Percentiles rank a stretch among this genome's conserved stretches.
Evolutionary conservation across 495 filamentous ascomycete genomes (phyloP).

Genomic region (Cercophora scortea): DNA sequence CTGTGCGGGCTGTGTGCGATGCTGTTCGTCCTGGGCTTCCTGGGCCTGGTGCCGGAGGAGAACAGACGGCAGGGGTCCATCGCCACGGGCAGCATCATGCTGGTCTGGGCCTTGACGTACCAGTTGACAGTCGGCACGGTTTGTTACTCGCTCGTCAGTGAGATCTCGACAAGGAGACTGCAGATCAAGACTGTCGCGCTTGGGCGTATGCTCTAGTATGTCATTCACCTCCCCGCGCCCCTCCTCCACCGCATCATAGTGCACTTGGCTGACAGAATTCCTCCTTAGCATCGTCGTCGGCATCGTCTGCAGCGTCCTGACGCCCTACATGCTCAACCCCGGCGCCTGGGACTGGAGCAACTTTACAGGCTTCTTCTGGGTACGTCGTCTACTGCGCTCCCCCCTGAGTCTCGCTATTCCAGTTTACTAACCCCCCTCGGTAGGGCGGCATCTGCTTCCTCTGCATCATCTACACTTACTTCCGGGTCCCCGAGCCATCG

Average conservation of each 20-base stretch:
- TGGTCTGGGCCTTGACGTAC: constrained; percentile 68
- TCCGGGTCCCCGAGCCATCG: constrained; percentile 65
- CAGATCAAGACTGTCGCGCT: constrained; percentile 66
- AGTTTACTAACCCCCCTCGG: not conserved
- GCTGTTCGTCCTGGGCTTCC: constrained; percentile 67
- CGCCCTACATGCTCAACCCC: constrained; percentile 71
- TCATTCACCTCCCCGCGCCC: not conserved
- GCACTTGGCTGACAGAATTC: constrained; percentile 13
- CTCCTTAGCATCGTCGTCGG: constrained; percentile 51
- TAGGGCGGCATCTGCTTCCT: constrained; percentile 59
- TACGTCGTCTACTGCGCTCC: constrained; percentile 11
- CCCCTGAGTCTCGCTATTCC: not conserved
- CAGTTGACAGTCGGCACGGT: constrained; percentile 72
- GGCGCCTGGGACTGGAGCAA: constrained; percentile 68
- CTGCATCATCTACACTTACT: constrained; percentile 67
- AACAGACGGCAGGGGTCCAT: constrained; percentile 49
- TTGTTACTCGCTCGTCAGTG: constrained; percentile 69
- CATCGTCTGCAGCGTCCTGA: constrained; percentile 62
- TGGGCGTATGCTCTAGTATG: constrained; percentile 59
- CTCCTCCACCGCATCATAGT: not conserved
- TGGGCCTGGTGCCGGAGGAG: constrained; percentile 52
- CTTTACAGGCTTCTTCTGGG: constrained; percentile 80
- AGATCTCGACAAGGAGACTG: constrained; percentile 63
- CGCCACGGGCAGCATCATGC: constrained; percentile 63
- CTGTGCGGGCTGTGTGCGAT: constrained; percentile 56